Conservation (phyloP, 2,329 filamentous ascomycete genomes). For the Trichoderma sp. region DNA sequence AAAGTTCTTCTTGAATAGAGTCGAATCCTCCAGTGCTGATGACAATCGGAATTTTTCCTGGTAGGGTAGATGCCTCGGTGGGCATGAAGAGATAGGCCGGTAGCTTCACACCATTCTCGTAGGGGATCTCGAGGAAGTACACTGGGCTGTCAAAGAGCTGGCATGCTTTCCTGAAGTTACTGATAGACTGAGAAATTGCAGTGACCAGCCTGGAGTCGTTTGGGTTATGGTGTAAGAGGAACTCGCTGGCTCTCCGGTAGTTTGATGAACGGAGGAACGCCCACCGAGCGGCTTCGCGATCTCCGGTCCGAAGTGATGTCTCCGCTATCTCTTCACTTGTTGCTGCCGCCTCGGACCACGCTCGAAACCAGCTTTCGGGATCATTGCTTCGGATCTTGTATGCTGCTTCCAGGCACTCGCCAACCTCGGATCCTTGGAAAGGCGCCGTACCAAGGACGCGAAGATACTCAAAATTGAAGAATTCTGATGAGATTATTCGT, state of each 20-base stretch:
- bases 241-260: background rate
- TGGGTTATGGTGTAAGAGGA: background rate
- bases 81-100: background rate
- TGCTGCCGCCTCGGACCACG: background rate
- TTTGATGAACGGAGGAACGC: background rate
- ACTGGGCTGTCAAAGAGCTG: background rate
- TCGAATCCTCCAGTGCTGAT: background rate
- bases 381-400: background rate
- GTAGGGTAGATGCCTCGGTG: background rate
- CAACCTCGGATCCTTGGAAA: background rate
- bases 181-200: background rate
- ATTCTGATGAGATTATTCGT: background rate
- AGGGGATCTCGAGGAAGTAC: background rate
- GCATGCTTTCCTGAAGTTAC: background rate
- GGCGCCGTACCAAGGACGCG: background rate
- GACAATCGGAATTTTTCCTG: background rate
- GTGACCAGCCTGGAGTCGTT: background rate
- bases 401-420: background rate
- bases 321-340: background rate
- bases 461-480: conserved; percentile 4
- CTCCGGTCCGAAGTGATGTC: background rate
- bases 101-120: background rate
- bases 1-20: background rate
- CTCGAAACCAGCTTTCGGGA: background rate
- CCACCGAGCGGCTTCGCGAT: background rate